Conservation (phyloP, 2,329 filamentous ascomycete species). For the Trichoderma semiorbis region DNA sequence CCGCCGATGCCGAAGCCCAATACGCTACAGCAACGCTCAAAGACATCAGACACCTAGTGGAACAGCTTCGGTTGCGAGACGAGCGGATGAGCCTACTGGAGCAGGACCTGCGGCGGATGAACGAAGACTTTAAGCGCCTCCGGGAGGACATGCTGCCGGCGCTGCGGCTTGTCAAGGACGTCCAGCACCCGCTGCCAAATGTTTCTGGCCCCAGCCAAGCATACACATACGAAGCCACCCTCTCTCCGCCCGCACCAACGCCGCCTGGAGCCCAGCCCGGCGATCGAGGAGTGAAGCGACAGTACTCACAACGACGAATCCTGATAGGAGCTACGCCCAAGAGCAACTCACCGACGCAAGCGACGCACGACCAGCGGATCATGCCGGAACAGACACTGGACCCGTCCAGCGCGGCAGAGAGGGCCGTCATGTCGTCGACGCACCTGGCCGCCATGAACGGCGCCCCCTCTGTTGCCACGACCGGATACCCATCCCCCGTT, state of each 20-base stretch:
- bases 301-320: slow-evolving; percentile 74
- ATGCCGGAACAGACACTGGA: slow-evolving; percentile 64
- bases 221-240: slow-evolving; percentile 49
- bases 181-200: slow-evolving; percentile 77
- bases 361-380: slow-evolving; percentile 59
- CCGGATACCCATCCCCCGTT: slow-evolving; percentile 59
- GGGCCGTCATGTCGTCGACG: slow-evolving; percentile 63
- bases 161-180: slow-evolving; percentile 86
- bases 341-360: slow-evolving; percentile 70
- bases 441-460: slow-evolving; percentile 70
- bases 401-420: slow-evolving; percentile 64
- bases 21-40: slow-evolving; percentile 87
- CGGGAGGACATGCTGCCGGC: slow-evolving; percentile 90
- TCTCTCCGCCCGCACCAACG: slow-evolving; percentile 56
- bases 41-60: slow-evolving; percentile 86
- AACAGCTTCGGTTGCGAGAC: slow-evolving; percentile 84
- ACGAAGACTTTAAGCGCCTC: slow-evolving; percentile 83
- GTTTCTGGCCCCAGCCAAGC: slow-evolving; percentile 35
- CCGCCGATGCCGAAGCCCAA: slow-evolving; percentile 82
- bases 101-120: slow-evolving; percentile 75
- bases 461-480: slow-evolving; percentile 43
- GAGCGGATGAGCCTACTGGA: slow-evolving; percentile 84
- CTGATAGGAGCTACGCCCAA: slow-evolving; percentile 70
- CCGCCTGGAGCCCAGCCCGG: slow-evolving; percentile 50
- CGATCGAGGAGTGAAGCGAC: slow-evolving; percentile 58